A percentile compares a stretch with the other conserved stretches of the same genome.
Evolutionary conservation across 2,329 filamentous ascomycete genomes (phyloP).

Genomic region (Penicillium palitans): DNA sequence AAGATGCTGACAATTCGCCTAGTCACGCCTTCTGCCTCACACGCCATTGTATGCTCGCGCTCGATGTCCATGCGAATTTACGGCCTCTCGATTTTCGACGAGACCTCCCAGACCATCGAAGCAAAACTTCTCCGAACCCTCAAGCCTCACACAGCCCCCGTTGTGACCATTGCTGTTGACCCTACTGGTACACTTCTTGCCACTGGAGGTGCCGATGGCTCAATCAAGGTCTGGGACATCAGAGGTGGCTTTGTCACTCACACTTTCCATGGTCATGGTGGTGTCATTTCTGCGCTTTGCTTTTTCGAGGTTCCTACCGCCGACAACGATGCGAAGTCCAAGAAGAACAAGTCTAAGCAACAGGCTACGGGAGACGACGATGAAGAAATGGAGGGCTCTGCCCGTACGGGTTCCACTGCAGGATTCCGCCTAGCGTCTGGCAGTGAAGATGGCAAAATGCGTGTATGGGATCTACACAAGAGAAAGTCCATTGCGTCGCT

Average conservation of each 20-base stretch:
- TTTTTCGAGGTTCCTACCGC: conserved; percentile 75
- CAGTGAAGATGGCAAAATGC: conserved; percentile 88
- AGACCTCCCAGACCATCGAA: conserved; percentile 59
- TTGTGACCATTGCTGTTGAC: conserved; percentile 82
- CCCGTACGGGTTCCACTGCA: conserved; percentile 50
- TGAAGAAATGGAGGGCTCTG: conserved; percentile 47
- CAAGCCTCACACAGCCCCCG: conserved; percentile 87
- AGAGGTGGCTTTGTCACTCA: conserved; percentile 87
- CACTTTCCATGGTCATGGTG: conserved; percentile 89
- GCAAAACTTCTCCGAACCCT: conserved; percentile 72
- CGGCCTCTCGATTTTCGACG: conserved; percentile 61
- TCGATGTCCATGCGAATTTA: conserved; percentile 97
- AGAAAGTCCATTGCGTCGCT: conserved; percentile 73
- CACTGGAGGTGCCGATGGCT: conserved; percentile 88
- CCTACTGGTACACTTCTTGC: conserved; percentile 84
- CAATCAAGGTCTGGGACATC: conserved; percentile 97
- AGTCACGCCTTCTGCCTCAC: conserved; percentile 86
- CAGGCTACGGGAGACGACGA: conserved; percentile 31
- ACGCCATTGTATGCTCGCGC: conserved; percentile 87
- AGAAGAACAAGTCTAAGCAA: conserved; percentile 49
- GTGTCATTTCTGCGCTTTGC: conserved; percentile 82
- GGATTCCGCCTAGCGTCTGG: conserved; percentile 84
- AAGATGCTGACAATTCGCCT: conserved; percentile 16
- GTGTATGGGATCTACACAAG: conserved; percentile 89
- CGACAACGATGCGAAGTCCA: conserved; percentile 39